Base-by-base conservation (phyloP, 1,139 yeast species). In the Ogataea hybrid region DNA sequence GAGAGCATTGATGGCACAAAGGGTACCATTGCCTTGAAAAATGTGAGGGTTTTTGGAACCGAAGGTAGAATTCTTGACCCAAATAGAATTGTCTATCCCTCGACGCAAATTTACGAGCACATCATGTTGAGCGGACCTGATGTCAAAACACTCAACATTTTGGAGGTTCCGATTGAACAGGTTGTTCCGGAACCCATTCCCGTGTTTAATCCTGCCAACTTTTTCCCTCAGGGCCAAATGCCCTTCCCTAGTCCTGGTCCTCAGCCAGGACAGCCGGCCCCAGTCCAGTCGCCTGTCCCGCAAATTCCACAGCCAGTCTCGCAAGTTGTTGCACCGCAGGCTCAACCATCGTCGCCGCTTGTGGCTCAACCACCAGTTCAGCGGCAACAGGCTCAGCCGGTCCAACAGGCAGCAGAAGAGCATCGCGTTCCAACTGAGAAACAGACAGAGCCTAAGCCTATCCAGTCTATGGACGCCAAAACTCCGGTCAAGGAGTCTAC, bases 91-190 rank as follows among this genome's bases (percentile, higher is more conserved):
- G 81, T 89, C 33, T 77, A 81, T 43, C 88, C 97, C 5, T 79
- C 85, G 12, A 72, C 73, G 32, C 86, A 82, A 39, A 74, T 84
- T 15, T 87, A 81, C 62, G 92, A 87, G 33, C 79, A 78, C 50
- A 90, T 92, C 46, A 89, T 85, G 38, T 86, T 92, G 62, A 79
- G 94, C 53, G 98, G 98, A 30, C 80, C 88, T 28, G 97, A 90
- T 57, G 97, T 92, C 30, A 85, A 87, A 67, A 96, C 87, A 59
- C 73, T 92, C 63, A 79, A 81, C 50, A 95, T 92, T 48, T 73
- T 90, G 57, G 97, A 88, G 51, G 70, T 71, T 25, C 77, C 81
- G 8, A 68, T 75, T 45, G 79, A 75, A 25, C 73, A 77, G 45
- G 79, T 76, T 22, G 64, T 67, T 48, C 77, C 83, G 0, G 56